Conservation (phyloP, 1,139 yeast species). For the Blastobotrys petasosporus region DNA sequence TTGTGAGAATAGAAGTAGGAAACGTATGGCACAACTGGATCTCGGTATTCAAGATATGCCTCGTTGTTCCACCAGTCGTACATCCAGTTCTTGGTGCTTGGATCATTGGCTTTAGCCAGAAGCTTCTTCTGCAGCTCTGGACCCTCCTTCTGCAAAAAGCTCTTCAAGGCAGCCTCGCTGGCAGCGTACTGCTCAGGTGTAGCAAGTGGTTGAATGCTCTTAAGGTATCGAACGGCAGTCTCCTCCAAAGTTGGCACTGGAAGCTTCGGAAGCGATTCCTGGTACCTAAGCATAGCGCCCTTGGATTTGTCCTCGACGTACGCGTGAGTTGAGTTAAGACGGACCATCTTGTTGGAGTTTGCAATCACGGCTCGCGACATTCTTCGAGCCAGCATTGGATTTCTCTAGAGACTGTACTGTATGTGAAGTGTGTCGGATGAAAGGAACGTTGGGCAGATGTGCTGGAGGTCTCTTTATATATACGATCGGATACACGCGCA, state of each 20-base stretch:
- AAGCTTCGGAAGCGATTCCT: slow-evolving; percentile 68
- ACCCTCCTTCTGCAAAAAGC: slow-evolving; percentile 63
- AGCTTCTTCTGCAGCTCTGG: slow-evolving; percentile 64
- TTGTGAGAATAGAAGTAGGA: slow-evolving; percentile 86
- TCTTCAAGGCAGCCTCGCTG: slow-evolving; percentile 57
- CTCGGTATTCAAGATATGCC: slow-evolving; percentile 86
- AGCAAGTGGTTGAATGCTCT: slow-evolving; percentile 65
- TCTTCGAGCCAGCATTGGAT: slow-evolving; percentile 13
- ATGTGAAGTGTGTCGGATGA: too few species aligned
- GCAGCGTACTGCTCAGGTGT: slow-evolving; percentile 49
- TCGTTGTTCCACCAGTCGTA: slow-evolving; percentile 92
- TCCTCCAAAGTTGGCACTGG: slow-evolving; percentile 82
- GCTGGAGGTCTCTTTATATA: too few species aligned
- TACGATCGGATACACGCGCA: too few species aligned
- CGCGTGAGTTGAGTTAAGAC: slow-evolving; percentile 31
- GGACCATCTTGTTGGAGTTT: slow-evolving; percentile 14
- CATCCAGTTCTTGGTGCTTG: slow-evolving; percentile 75
- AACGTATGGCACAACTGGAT: slow-evolving; percentile 89
- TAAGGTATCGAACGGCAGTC: slow-evolving; percentile 65
- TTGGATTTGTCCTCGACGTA: slow-evolving; percentile 39
- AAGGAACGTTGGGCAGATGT: too few species aligned
- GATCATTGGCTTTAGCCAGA: slow-evolving; percentile 48
- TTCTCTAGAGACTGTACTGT: background rate
- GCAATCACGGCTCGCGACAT: slow-evolving; percentile 10
- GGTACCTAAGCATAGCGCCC: slow-evolving; percentile 70